phyloP scores from a whole-genome alignment of 768 basidiomycete genomes.

The Naganishia friedmannii region DNA sequence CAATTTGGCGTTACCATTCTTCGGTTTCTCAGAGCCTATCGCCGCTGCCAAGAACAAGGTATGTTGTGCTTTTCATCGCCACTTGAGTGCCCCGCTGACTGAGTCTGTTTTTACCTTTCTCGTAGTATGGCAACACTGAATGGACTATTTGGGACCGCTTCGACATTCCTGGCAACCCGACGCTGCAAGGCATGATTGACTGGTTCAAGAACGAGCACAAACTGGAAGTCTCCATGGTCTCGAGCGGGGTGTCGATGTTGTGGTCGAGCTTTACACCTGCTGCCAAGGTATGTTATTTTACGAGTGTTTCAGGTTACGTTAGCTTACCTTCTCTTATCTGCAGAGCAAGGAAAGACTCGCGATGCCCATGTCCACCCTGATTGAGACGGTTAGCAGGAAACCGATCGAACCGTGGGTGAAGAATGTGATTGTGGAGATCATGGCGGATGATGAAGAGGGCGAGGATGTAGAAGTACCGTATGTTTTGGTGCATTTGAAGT shows the following conservation, averaged over 20 bases:
- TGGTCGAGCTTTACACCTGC: constrained; percentile 91
- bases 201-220: constrained; percentile 82
- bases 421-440: constrained; percentile 86
- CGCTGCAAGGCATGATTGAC: constrained; percentile 74
- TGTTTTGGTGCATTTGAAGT: neutral
- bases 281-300: constrained; percentile 87
- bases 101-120: neutral
- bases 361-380: constrained; percentile 86
- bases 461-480: constrained; percentile 81
- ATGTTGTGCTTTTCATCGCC: constrained; percentile 24
- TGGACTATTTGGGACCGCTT: constrained; percentile 99
- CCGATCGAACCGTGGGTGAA: constrained; percentile 77
- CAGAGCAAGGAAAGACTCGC: constrained; percentile 53
- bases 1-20: constrained; percentile 96
- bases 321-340: too few relatives aligned
- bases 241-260: constrained; percentile 94
- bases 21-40: constrained; percentile 97
- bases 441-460: constrained; percentile 85
- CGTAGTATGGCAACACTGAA: constrained; percentile 70
- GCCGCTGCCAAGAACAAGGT: constrained; percentile 78
- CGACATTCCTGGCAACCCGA: constrained; percentile 84
- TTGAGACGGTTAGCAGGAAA: constrained; percentile 93
- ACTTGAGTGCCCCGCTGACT: too few relatives aligned
- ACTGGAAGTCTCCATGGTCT: constrained; percentile 90
- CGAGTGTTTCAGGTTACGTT: too few relatives aligned